These are phyloP conservation scores for Gastrolobium bilobum DNA, from an alignment of 306 rosid genomes.

Conservation along the genomic window DNA sequence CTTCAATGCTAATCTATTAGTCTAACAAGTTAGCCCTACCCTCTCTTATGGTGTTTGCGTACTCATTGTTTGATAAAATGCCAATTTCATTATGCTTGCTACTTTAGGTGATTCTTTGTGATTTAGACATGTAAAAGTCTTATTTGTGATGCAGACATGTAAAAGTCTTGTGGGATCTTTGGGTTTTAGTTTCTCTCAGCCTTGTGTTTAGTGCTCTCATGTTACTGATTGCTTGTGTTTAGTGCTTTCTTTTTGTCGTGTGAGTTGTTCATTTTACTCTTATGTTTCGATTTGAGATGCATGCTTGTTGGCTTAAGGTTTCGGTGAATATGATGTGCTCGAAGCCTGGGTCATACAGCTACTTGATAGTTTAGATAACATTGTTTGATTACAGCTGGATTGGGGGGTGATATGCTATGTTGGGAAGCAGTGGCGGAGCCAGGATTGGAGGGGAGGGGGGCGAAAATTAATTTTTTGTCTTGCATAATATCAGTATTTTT, in stretches of 20 bases:
- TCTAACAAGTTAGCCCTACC: too few relatives aligned
- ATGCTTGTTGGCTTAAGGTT: constrained; percentile 7
- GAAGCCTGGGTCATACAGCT: background rate
- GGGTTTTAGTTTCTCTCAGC: background rate
- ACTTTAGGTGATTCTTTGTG: background rate
- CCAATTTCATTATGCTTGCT: background rate
- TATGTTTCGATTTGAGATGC: background rate
- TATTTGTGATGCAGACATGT: background rate
- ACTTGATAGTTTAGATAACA: background rate
- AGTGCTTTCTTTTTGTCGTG: background rate
- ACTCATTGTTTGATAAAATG: constrained; percentile 17
- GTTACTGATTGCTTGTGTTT: too few relatives aligned
- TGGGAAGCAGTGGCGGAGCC: too few relatives aligned
- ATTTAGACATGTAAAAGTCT: background rate
- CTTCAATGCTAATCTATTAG: too few relatives aligned
- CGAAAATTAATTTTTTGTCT: too few relatives aligned
- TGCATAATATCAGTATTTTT: too few relatives aligned
- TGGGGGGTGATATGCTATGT: background rate
- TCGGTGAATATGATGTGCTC: background rate
- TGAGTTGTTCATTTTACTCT: background rate
- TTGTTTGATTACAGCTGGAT: background rate
- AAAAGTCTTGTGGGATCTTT: background rate
- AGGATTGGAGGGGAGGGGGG: too few relatives aligned
- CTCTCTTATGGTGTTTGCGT: too few relatives aligned
- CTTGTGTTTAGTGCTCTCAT: background rate